Base-by-base conservation (phyloP, 768 basidiomycete genomes). In the Gloeostereum incarnatum region DNA sequence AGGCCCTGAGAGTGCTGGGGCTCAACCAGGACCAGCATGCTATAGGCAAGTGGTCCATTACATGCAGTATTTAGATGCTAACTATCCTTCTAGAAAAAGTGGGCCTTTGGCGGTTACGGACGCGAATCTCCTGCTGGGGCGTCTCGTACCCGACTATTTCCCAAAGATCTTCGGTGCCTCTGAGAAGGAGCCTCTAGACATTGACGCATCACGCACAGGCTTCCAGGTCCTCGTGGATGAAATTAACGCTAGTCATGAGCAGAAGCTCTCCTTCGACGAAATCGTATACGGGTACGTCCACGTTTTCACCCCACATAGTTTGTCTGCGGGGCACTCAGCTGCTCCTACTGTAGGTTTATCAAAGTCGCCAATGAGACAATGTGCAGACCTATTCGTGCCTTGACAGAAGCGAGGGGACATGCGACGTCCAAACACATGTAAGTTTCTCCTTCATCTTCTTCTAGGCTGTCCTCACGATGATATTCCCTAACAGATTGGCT, bases 291-390 rank as follows among this genome's bases (percentile, higher is more conserved):
- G 88, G 85, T 87, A 26, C 13, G 74, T 57, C 6, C 18, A 33
- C n/a, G 6, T 9, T 17, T 20, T 21, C 11, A 13, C 29, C 25
- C 10, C n/a, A 16, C 6, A 31, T 3, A 23, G 6, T 41, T 27
- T 14, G 39, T 14, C 22, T 17, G 18, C 18, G n/a, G 16, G 5
- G 6, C 34, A 26, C 14, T 3, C 14, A 22, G 5, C 7, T 16
- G 29, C 24, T 33, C 10, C 16, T 18, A 23, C 22, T 2, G 9
- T 22, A 89, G 91, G 4, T 96, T 92, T 58, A 83, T 97, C 61
- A 89, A 92, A 52, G 91, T 94, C 7, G 92, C 92, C 6, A 96
- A 96, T 49, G 93, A 97, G 63, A 92, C 89, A 0, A 97, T 97
- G 92, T 85, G 81, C 46, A 66, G 93, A 33, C 93, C 93, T 6